Conservation (phyloP, 805 yeast species). For the Candida qinlingensis region DNA sequence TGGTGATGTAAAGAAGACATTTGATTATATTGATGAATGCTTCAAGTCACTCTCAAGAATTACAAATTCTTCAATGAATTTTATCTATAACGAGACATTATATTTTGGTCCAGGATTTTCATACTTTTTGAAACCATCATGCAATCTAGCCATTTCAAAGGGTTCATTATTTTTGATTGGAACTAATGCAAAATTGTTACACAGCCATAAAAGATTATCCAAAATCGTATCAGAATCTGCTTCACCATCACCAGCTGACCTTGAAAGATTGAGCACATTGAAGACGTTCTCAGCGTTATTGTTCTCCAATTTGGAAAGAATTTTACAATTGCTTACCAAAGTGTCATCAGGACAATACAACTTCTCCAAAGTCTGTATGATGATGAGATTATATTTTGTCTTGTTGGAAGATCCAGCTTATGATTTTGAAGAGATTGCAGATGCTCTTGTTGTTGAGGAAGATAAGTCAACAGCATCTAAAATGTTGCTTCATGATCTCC, state of each 20-base stretch:
- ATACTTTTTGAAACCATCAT: constrained; percentile 35
- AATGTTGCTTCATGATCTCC: constrained; percentile 10
- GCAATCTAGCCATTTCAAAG: constrained; percentile 10
- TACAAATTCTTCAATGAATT: constrained; percentile 28
- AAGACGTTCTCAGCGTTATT: constrained; percentile 10
- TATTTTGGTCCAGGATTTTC: constrained; percentile 41
- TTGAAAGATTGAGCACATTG: constrained; percentile 7
- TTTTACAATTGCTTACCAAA: constrained; percentile 14
- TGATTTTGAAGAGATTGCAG: constrained; percentile 14
- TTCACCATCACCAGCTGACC: constrained; percentile 2
- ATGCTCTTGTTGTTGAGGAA: constrained; percentile 1
- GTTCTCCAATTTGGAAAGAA: constrained; percentile 6
- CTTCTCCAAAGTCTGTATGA: constrained; percentile 16
- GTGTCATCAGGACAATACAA: constrained; percentile 14
- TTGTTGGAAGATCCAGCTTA: constrained; percentile 16
- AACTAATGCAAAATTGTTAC: constrained; percentile 12
- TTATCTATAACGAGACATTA: constrained; percentile 27
- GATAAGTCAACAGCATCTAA: not conserved
- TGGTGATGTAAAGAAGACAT: constrained; percentile 27
- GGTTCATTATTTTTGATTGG: constrained; percentile 12
- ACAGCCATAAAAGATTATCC: constrained; percentile 11
- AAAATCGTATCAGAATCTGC: not conserved
- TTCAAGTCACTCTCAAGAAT: constrained; percentile 27
- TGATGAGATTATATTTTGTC: constrained; percentile 10
- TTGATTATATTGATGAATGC: constrained; percentile 30